Evolutionary conservation across 73 alveolate species (phyloP).

Genomic region (Blepharisma stoltei): DNA sequence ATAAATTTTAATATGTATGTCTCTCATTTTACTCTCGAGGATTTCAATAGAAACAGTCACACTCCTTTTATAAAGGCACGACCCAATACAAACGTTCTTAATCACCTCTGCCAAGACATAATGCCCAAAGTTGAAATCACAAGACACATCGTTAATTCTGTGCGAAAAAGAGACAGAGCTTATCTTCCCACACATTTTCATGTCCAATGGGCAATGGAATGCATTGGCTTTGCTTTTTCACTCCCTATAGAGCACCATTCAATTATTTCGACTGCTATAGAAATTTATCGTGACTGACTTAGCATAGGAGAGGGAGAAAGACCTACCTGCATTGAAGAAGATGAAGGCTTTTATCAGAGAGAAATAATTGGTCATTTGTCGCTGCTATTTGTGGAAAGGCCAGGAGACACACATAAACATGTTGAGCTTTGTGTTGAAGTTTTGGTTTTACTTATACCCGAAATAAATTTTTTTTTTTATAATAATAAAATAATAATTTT

Average conservation of each 20-base stretch:
- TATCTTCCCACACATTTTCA: neutral
- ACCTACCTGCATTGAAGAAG: neutral
- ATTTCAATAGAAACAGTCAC: neutral
- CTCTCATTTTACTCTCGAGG: constrained; percentile 1
- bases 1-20: neutral
- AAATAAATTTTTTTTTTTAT: too few species aligned
- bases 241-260: constrained; percentile 15
- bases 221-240: neutral
- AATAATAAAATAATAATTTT: too few species aligned
- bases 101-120: neutral
- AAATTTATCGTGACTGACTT: constrained; percentile 17
- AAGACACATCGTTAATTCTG: constrained; percentile 1
- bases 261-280: neutral
- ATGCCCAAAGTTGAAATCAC: neutral
- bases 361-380: constrained; percentile 12
- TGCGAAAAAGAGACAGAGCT: neutral
- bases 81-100: neutral
- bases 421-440: neutral
- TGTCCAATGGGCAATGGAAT: constrained; percentile 27
- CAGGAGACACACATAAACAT: neutral
- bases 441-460: neutral
- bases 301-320: neutral
- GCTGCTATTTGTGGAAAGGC: neutral
- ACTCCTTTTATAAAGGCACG: neutral
- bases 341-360: constrained; percentile 6